Percentiles rank a stretch among this genome's conserved stretches.
These are phyloP conservation scores for Fragosphaeria purpurea DNA, from an alignment of 2,329 filamentous ascomycete genomes.

Conservation along the genomic window DNA sequence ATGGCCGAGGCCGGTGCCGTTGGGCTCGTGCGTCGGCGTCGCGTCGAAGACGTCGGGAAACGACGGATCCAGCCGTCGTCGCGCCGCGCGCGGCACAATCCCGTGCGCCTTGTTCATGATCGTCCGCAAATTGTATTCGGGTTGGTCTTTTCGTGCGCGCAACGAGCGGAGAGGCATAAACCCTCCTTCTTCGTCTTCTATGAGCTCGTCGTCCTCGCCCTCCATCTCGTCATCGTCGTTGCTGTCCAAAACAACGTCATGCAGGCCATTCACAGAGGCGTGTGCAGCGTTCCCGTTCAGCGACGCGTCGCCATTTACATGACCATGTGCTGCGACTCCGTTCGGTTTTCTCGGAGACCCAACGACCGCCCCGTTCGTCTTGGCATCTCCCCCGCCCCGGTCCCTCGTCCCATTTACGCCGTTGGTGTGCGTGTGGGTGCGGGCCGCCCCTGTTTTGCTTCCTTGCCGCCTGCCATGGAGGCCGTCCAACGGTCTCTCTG, in stretches of 20 bases:
- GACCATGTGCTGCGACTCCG: no score
- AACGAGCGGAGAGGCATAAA: slow-evolving; percentile 42
- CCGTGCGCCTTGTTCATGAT: slow-evolving; percentile 49
- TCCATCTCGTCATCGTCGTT: slow-evolving; percentile 26
- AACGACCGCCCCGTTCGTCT: not conserved
- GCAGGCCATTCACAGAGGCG: slow-evolving; percentile 9
- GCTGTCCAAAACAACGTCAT: slow-evolving; percentile 18
- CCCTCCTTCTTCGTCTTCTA: slow-evolving; percentile 27
- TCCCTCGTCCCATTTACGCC: not conserved
- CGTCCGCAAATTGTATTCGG: slow-evolving; percentile 50
- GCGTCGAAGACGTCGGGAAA: not conserved
- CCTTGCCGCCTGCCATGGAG: not conserved
- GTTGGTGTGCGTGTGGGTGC: slow-evolving; percentile 4
- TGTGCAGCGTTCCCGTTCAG: not conserved
- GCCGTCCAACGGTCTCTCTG: slow-evolving; percentile 1
- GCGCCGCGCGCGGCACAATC: slow-evolving; percentile 30
- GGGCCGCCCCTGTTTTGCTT: not conserved
- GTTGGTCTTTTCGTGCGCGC: slow-evolving; percentile 35
- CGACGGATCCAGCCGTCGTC: not conserved
- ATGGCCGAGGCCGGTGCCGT: slow-evolving; percentile 25
- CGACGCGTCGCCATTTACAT: not conserved
- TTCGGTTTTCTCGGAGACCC: no score
- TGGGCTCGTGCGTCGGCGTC: no score
- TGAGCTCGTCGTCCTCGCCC: slow-evolving; percentile 22
- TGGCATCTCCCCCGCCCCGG: not conserved